Conservation (phyloP, 2,329 filamentous ascomycete species). For the Coniosporium tulheliwenetii region DNA sequence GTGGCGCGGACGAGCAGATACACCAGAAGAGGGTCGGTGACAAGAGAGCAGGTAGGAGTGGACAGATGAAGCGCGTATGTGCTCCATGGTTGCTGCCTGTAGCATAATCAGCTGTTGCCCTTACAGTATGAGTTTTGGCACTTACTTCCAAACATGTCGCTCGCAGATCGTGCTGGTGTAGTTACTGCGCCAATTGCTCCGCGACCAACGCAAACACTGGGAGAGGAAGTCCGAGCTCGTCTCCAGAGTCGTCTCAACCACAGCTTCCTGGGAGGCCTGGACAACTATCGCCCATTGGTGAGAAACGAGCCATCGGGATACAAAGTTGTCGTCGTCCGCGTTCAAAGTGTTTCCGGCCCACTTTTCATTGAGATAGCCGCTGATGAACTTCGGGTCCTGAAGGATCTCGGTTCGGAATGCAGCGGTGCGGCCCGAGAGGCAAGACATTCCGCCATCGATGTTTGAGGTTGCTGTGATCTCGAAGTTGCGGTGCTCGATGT, state of each 20-base stretch:
- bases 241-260: constrained; percentile 39
- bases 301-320: constrained; percentile 37
- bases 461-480: constrained; percentile 40
- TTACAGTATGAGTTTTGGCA: constrained; percentile 9
- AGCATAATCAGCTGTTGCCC: constrained; percentile 1
- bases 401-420: constrained; percentile 37
- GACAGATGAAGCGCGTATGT: constrained; percentile 55
- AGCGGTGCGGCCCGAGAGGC: constrained; percentile 40
- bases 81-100: constrained; percentile 80
- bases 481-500: constrained; percentile 47
- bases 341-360: constrained; percentile 36
- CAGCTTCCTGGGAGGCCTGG: constrained; percentile 33
- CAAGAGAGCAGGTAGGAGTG: no score
- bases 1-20: no score
- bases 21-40: no score
- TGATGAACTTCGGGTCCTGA: constrained; percentile 24
- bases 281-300: constrained; percentile 38
- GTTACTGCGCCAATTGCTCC: constrained; percentile 44
- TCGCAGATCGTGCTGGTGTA: no score
- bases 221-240: constrained; percentile 31
- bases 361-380: constrained; percentile 25
- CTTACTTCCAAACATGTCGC: no score
- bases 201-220: constrained; percentile 41
- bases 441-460: constrained; percentile 43
- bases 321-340: constrained; percentile 46